Conservation (phyloP, 2,329 filamentous ascomycete genomes). For the Neonectria hederae region DNA sequence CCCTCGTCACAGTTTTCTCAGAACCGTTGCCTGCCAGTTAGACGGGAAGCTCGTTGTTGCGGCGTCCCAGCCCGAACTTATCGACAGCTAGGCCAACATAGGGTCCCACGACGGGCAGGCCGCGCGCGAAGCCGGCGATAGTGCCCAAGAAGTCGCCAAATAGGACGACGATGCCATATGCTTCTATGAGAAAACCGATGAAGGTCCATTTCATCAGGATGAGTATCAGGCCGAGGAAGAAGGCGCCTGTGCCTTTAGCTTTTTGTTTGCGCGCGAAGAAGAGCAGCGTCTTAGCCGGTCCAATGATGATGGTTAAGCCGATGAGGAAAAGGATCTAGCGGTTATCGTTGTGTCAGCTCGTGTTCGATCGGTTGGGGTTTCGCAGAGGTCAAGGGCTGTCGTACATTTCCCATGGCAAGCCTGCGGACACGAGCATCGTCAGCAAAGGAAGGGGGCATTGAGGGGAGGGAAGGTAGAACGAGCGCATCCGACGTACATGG, state of each 20-base stretch:
- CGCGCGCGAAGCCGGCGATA: constrained; percentile 86
- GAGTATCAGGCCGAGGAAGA: constrained; percentile 81
- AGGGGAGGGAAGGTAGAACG: constrained; percentile 5
- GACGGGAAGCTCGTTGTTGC: constrained; percentile 82
- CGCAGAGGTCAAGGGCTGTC: constrained; percentile 37
- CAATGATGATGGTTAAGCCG: constrained; percentile 95
- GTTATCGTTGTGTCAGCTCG: constrained; percentile 26
- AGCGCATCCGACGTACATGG: constrained; percentile 71
- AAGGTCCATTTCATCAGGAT: constrained; percentile 93
- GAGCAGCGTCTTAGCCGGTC: constrained; percentile 85
- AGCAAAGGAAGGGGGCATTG: constrained; percentile 77
- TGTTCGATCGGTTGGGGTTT: constrained; percentile 23
- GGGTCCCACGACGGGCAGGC: constrained; percentile 85
- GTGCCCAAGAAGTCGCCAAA: constrained; percentile 98
- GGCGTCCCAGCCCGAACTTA: constrained; percentile 72
- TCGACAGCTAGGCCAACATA: constrained; percentile 82
- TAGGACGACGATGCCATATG: constrained; percentile 91
- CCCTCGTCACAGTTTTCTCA: not conserved
- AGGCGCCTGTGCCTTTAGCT: constrained; percentile 88
- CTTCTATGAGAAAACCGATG: constrained; percentile 87
- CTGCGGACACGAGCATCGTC: constrained; percentile 78
- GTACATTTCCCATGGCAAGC: constrained; percentile 97
- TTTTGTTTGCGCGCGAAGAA: constrained; percentile 98
- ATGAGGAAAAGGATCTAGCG: constrained; percentile 93
- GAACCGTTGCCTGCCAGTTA: constrained; percentile 52